A percentile compares a stretch with the other conserved stretches of the same genome.
Conservation (phyloP, 129 eudicot species). For the Oenanthe sinensis region DNA sequence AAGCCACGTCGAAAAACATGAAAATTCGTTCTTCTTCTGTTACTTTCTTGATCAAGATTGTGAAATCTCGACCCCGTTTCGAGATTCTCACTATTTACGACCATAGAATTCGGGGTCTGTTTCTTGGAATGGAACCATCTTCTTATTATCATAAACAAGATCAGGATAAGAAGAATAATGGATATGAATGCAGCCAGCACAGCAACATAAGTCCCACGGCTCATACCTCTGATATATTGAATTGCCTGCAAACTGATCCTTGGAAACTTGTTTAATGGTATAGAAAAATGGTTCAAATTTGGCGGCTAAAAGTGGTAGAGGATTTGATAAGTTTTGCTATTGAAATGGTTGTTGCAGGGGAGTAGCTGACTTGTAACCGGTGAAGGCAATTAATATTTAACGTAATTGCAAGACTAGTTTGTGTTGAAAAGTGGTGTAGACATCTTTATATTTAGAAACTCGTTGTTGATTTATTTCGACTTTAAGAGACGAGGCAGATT, state of each 20-base stretch:
- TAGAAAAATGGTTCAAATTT: neutral
- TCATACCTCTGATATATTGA: constrained; percentile 14
- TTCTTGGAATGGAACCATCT: constrained; percentile 7
- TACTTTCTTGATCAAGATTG: constrained; percentile 7
- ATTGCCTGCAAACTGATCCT: neutral
- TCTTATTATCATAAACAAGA: constrained; percentile 13
- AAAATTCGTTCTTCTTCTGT: constrained; percentile 29
- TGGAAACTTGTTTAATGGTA: neutral
- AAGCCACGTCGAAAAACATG: constrained; percentile 49
- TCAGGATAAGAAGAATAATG: constrained; percentile 18
- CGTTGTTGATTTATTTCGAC: constrained; percentile 4
- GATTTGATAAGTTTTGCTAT: neutral
- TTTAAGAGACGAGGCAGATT: neutral
- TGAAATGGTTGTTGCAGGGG: neutral
- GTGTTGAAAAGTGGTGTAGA: neutral
- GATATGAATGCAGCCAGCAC: constrained; percentile 24
- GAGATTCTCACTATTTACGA: constrained; percentile 12
- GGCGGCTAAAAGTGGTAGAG: neutral
- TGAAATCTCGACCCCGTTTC: constrained; percentile 50
- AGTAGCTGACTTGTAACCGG: neutral
- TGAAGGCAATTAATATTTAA: neutral
- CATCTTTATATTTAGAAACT: neutral
- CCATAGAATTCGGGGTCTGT: neutral
- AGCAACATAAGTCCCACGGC: constrained; percentile 23
- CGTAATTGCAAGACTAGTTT: neutral